These are phyloP conservation scores for Coniochaeta sp. DNA, from an alignment of 2,329 filamentous ascomycete genomes.

Conservation along the genomic window DNA sequence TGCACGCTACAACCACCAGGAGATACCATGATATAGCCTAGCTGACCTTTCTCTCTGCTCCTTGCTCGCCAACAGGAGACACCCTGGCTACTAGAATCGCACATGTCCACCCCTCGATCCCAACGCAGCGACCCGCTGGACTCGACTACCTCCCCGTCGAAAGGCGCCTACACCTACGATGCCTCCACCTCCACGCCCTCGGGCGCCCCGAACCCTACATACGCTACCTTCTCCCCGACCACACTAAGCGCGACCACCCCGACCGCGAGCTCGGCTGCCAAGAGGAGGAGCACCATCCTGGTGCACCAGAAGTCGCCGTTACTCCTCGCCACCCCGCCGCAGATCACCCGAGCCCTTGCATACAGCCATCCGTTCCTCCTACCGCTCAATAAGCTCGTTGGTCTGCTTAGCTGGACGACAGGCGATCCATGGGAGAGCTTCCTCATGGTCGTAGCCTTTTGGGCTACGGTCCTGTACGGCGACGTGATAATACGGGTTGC, in stretches of 20 bases:
- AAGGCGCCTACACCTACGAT: conserved; percentile 19
- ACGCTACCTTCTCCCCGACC: conserved; percentile 83
- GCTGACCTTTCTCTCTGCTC: conserved; percentile 7
- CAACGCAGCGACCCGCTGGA: conserved; percentile 25
- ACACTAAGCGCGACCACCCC: conserved; percentile 63
- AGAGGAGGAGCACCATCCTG: conserved; percentile 82
- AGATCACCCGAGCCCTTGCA: conserved; percentile 86
- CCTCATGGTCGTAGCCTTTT: conserved; percentile 75
- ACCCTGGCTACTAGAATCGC: conserved; percentile 40
- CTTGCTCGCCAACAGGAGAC: conserved; percentile 24
- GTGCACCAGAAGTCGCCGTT: conserved; percentile 96
- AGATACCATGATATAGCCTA: conserved; percentile 2
- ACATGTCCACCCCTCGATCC: conserved; percentile 39
- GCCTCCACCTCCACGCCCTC: conserved; percentile 22
- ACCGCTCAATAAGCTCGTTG: conserved; percentile 77
- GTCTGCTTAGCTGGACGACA: conserved; percentile 88
- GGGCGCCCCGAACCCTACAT: conserved; percentile 55
- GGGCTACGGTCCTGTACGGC: conserved; percentile 80
- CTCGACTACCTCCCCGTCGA: conserved; percentile 12
- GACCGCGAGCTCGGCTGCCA: conserved; percentile 51
- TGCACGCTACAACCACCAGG: conserved; percentile 1
- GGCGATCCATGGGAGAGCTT: conserved; percentile 97
- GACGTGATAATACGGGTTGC: conserved; percentile 73
- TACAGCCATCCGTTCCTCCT: conserved; percentile 94
- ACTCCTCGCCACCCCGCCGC: conserved; percentile 85